phyloP scores from a whole-genome alignment of 2,329 filamentous ascomycete species.

The Chaetomiaceae sp. region DNA sequence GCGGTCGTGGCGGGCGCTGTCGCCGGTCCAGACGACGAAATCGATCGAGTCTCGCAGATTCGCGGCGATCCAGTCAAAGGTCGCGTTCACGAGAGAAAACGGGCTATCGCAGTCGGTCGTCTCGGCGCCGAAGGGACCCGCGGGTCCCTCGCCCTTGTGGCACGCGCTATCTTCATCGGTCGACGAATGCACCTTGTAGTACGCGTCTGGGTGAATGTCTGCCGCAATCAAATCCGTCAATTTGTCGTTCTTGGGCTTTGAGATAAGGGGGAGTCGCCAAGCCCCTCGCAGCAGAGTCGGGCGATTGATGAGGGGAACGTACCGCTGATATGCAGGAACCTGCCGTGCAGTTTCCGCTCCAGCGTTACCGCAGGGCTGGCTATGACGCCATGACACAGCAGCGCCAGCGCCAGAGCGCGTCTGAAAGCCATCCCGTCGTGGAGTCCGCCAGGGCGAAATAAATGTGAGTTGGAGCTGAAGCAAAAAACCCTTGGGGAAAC shows the following conservation, averaged over 20 bases:
- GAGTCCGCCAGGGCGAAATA: neutral
- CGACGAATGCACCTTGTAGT: constrained; percentile 74
- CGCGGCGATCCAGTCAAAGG: constrained; percentile 78
- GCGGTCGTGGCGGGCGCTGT: constrained; percentile 83
- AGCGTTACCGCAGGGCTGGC: constrained; percentile 22
- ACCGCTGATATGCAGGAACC: constrained; percentile 88
- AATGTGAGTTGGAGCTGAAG: no score
- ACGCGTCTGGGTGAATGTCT: constrained; percentile 90
- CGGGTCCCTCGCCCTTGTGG: constrained; percentile 69
- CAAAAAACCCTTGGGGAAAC: constrained; percentile 1
- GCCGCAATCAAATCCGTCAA: constrained; percentile 1
- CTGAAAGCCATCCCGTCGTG: constrained; percentile 22
- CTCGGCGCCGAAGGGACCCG: constrained; percentile 78
- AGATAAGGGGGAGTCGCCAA: neutral
- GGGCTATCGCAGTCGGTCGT: constrained; percentile 87
- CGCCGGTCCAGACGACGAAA: constrained; percentile 90
- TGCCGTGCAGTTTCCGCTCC: constrained; percentile 54
- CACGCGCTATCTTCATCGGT: constrained; percentile 65
- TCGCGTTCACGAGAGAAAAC: constrained; percentile 72
- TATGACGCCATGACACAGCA: constrained; percentile 29
- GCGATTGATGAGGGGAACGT: neutral
- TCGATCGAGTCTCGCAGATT: constrained; percentile 75
- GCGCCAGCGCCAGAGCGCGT: constrained; percentile 21
- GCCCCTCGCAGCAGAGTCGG: neutral
- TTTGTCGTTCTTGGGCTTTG: neutral